Conservation (phyloP, 345 rosid genomes). For the Cardamine chenopodiifolia region DNA sequence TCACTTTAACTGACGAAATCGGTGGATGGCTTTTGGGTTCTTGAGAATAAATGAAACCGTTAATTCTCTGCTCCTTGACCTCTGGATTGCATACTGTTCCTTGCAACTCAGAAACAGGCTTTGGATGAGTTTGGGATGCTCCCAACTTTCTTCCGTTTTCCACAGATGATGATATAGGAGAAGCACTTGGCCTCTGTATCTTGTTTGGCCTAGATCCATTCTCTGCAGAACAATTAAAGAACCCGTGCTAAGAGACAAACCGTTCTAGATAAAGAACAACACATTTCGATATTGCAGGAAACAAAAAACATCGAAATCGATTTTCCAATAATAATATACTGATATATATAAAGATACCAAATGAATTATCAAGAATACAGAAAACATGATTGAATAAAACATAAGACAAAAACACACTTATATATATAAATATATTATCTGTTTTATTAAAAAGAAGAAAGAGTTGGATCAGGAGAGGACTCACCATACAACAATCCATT, state of each 20-base stretch:
- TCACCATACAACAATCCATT: slow-evolving; percentile 74
- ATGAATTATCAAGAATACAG: slow-evolving; percentile 4
- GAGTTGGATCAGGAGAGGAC: slow-evolving; percentile 37
- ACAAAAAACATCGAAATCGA: neutral
- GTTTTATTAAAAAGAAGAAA: neutral
- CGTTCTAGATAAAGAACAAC: neutral
- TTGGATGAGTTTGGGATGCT: slow-evolving; percentile 37
- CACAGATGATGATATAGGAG: slow-evolving; percentile 43
- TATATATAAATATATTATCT: neutral
- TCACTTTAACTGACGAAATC: slow-evolving; percentile 37
- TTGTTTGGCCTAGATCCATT: slow-evolving; percentile 52
- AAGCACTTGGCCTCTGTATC: slow-evolving; percentile 45
- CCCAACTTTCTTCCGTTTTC: slow-evolving; percentile 56
- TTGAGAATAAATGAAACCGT: slow-evolving; percentile 50
- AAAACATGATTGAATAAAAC: slow-evolving; percentile 15
- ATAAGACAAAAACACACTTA: neutral
- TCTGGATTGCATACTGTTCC: slow-evolving; percentile 41
- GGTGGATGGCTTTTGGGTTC: slow-evolving; percentile 39
- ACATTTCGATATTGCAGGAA: neutral
- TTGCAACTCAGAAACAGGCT: slow-evolving; percentile 36
- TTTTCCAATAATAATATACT: neutral
- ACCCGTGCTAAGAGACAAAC: slow-evolving; percentile 30
- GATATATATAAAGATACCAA: slow-evolving; percentile 2
- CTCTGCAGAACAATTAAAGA: slow-evolving; percentile 48
- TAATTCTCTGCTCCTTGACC: slow-evolving; percentile 47